Conservation (phyloP, 2,329 filamentous ascomycete genomes). For the Pestalotiopsis sp. region DNA sequence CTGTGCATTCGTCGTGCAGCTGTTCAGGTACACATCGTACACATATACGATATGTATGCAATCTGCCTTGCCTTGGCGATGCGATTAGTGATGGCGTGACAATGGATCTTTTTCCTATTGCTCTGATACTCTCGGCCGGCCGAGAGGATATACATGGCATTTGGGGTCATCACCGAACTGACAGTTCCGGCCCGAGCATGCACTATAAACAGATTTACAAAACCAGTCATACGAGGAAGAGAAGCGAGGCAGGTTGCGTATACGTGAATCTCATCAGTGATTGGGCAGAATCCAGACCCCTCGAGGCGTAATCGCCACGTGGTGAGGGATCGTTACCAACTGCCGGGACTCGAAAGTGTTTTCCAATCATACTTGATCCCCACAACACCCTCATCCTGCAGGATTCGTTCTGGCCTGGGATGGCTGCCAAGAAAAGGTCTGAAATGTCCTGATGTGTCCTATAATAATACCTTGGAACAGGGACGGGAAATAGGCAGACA, state of each 20-base stretch:
- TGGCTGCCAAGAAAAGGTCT: not conserved
- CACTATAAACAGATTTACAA: not conserved
- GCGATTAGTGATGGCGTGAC: too few species aligned
- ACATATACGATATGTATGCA: not conserved
- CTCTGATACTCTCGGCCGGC: too few species aligned
- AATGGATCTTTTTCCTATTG: too few species aligned
- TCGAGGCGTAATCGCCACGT: not conserved
- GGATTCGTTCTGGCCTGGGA: not conserved
- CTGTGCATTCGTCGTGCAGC: not conserved
- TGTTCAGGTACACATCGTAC: not conserved
- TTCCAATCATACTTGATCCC: not conserved
- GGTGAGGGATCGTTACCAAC: not conserved
- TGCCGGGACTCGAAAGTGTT: not conserved
- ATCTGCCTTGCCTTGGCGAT: too few species aligned
- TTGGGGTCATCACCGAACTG: too few species aligned
- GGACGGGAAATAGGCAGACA: not conserved
- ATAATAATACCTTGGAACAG: not conserved
- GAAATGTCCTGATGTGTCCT: not conserved
- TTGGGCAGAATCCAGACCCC: not conserved
- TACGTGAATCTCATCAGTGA: not conserved
- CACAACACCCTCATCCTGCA: not conserved
- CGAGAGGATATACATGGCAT: too few species aligned
- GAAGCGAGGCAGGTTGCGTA: not conserved
- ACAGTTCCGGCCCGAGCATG: not conserved
- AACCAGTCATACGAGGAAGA: not conserved